Base-by-base conservation (phyloP, 116 monocot species). In the Phalaenopsis hybrid region DNA sequence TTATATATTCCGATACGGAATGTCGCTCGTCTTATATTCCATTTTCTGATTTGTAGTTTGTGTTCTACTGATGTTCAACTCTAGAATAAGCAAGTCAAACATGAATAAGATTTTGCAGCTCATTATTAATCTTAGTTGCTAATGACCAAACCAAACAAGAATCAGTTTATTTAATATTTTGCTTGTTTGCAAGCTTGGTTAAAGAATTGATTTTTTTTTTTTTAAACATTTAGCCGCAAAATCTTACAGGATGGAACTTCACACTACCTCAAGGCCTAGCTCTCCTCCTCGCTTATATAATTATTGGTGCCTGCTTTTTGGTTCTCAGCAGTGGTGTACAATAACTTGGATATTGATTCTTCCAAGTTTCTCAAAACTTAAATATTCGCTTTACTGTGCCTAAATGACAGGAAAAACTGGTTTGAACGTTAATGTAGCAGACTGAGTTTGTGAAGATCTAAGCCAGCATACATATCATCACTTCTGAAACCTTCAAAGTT, bases 221-320 rank as follows among this genome's bases (percentile, higher is more conserved):
- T 31, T 31, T 31, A 0, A 31, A 76, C 17, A 5, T 20, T 61
- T 18, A 20, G n/a, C 17, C 20, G 61, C 61, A 69, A 31, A 31
- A 11, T 55, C 81, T 72, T 78, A 9, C 81, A 84, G 82, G 87
- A 87, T 81, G 78, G 81, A 44, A 79, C 50, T 77, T 87, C 81
- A 25, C 87, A 87, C 44, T 87, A 87, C 49, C 34, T 87, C 84
- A 87, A 57, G 87, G 87, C 49, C 21, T 79, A 21, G 67, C 82
- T 55, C 84, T 84, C 28, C 55, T 87, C 8, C 84, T 87, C 20
- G 76, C 61, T 72, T 87, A 87, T 67, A 31, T 84, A 17, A 77
- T 84, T 18, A 84, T 87, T 2, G 78, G 63, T 13, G 75, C 84
- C 45, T 79, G 84, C 75, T 84, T 87, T 81, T 87, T 82, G 2